Percentiles rank a stretch among this genome's conserved stretches.
These are phyloP conservation scores for Exophiala phaeomuriformis DNA, from an alignment of 2,329 filamentous ascomycete genomes.

Conservation along the genomic window DNA sequence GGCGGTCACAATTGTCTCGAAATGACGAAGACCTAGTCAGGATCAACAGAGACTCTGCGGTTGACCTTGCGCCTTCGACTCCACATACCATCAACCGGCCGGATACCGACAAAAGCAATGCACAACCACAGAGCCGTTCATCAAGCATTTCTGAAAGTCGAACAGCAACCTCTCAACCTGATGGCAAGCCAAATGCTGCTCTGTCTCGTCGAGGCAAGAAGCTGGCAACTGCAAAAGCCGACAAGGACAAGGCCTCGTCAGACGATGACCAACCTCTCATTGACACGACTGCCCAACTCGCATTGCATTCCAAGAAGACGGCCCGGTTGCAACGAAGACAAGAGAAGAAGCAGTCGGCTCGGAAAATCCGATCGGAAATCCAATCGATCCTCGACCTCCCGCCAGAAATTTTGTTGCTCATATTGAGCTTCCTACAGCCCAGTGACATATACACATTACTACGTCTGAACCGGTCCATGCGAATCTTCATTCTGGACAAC, in stretches of 20 bases:
- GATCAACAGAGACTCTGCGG: not conserved
- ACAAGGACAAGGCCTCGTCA: not conserved
- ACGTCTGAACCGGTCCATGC: conserved; percentile 15
- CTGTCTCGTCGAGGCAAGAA: not conserved
- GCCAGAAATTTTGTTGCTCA: conserved; percentile 16
- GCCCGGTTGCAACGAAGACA: conserved; percentile 17
- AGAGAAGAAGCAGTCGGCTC: conserved; percentile 17
- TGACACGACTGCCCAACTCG: conserved; percentile 21
- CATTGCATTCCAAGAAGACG: conserved; percentile 24
- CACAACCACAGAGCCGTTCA: not conserved
- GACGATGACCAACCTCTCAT: conserved; percentile 20
- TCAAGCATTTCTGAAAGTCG: not conserved
- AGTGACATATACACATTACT: conserved; percentile 19
- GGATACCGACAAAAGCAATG: not conserved
- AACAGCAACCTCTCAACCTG: not conserved
- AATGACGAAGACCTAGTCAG: too few relatives aligned
- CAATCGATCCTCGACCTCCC: conserved; percentile 24
- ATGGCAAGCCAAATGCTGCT: not conserved
- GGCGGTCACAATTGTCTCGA: too few relatives aligned
- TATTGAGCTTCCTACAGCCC: conserved; percentile 19
- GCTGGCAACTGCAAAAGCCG: not conserved
- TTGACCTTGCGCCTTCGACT: not conserved
- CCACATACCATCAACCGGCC: not conserved
- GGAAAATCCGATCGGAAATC: conserved; percentile 17
- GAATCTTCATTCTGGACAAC: conserved; percentile 20